phyloP scores from a whole-genome alignment of 208 protist genomes.

The Balamuthia mandrillaris region DNA sequence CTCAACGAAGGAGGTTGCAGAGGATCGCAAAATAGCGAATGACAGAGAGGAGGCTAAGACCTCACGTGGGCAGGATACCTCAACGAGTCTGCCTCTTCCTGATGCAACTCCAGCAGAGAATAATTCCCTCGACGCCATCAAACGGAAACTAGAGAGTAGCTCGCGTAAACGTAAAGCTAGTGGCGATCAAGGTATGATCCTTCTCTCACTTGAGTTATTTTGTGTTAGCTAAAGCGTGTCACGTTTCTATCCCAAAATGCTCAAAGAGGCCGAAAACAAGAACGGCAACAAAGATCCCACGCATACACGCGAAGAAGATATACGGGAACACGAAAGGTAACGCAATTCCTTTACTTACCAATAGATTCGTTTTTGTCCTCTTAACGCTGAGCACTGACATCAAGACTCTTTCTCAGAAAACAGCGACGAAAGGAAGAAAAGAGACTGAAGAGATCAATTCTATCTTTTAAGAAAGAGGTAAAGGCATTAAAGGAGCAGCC shows the following conservation, averaged over 20 bases:
- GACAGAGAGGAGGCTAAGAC: neutral
- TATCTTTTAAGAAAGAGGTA: conserved; percentile 19
- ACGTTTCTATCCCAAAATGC: neutral
- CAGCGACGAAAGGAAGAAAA: neutral
- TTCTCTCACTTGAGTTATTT: too few species aligned
- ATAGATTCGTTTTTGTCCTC: neutral
- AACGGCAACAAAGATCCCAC: neutral
- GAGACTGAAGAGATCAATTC: conserved; percentile 1
- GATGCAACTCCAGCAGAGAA: neutral
- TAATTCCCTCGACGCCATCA: neutral
- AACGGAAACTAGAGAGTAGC: neutral
- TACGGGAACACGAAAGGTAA: neutral
- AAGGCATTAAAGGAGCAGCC: too few species aligned
- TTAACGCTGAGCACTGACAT: neutral
- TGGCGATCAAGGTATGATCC: too few species aligned
- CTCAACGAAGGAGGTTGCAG: too few species aligned
- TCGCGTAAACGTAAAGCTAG: too few species aligned
- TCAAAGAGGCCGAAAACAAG: neutral
- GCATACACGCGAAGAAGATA: neutral
- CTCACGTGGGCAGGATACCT: too few species aligned
- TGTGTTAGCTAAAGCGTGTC: too few species aligned
- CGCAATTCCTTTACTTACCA: neutral
- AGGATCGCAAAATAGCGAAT: too few species aligned
- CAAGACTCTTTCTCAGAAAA: neutral
- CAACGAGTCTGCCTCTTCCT: too few species aligned